These are phyloP conservation scores for Sanghuangporus weigelae DNA, from an alignment of 1,284 basidiomycete genomes.

Conservation along the genomic window DNA sequence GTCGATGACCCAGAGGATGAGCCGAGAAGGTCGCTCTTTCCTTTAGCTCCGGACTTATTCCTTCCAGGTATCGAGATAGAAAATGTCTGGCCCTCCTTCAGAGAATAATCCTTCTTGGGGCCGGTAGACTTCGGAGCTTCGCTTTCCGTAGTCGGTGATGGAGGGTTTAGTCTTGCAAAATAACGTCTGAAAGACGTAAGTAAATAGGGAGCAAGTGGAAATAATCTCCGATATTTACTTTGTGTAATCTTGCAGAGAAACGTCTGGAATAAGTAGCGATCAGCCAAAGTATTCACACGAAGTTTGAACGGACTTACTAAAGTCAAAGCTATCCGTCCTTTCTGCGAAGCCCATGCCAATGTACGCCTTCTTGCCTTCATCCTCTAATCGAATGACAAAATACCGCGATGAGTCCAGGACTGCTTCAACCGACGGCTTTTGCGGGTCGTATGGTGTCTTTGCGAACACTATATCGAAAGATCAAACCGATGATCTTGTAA, in stretches of 20 bases:
- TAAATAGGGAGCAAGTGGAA: not conserved
- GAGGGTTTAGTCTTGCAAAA: constrained; percentile 54
- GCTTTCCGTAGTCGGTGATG: constrained; percentile 34
- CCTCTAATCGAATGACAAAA: constrained; percentile 91
- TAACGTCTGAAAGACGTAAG: constrained; percentile 43
- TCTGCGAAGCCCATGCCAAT: constrained; percentile 94
- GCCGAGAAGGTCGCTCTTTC: constrained; percentile 30
- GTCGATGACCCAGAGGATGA: constrained; percentile 24
- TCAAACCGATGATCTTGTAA: constrained; percentile 11
- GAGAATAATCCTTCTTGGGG: constrained; percentile 90
- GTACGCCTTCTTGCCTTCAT: constrained; percentile 81
- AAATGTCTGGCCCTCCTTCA: constrained; percentile 97
- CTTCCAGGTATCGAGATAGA: constrained; percentile 85
- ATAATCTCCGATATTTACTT: constrained; percentile 51
- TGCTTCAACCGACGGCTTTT: constrained; percentile 84
- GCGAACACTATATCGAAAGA: constrained; percentile 68
- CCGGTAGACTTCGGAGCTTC: constrained; percentile 62
- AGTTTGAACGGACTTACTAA: constrained; percentile 52
- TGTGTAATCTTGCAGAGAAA: constrained; percentile 92
- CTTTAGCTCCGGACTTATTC: constrained; percentile 31
- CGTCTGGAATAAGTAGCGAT: constrained; percentile 45
- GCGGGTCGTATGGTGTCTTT: constrained; percentile 80
- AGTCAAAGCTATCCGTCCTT: constrained; percentile 89
- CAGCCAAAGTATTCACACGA: not conserved
- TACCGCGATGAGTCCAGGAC: constrained; percentile 96